A percentile compares a stretch with the other conserved stretches of the same genome.
phyloP scores from a whole-genome alignment of 192 early-diverging fungal species.

The Mortierella antarctica region DNA sequence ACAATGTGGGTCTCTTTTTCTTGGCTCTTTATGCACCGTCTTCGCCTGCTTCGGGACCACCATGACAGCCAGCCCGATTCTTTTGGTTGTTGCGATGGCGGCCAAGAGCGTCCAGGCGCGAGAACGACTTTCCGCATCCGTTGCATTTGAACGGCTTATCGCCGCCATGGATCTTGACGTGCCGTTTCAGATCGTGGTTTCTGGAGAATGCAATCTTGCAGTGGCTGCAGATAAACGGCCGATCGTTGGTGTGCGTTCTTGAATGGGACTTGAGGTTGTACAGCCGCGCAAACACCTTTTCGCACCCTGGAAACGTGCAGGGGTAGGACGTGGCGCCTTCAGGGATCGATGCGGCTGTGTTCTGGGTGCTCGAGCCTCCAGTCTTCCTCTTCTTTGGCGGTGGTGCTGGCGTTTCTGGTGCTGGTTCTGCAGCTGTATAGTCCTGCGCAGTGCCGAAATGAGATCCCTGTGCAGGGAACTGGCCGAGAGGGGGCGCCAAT shows the following conservation, averaged over 20 bases:
- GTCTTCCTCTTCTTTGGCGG: slow-evolving; percentile 33
- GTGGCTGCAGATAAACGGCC: slow-evolving; percentile 73
- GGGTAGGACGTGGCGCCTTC: slow-evolving; percentile 46
- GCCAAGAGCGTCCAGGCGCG: slow-evolving; percentile 81
- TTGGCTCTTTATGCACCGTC: background rate
- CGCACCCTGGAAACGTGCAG: slow-evolving; percentile 59
- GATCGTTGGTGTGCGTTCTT: slow-evolving; percentile 75
- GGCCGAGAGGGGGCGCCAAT: slow-evolving; percentile 27
- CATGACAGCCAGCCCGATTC: slow-evolving; percentile 33
- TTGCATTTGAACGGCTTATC: slow-evolving; percentile 77
- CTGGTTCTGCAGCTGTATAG: background rate
- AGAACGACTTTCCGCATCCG: slow-evolving; percentile 77
- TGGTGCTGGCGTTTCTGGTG: background rate
- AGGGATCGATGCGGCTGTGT: slow-evolving; percentile 56
- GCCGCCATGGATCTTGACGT: slow-evolving; percentile 79
- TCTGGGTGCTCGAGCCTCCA: slow-evolving; percentile 22
- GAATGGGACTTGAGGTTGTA: slow-evolving; percentile 83
- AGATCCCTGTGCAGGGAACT: slow-evolving; percentile 45
- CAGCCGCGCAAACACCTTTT: slow-evolving; percentile 74
- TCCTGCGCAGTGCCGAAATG: slow-evolving; percentile 40
- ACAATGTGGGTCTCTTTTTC: background rate
- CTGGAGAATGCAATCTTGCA: slow-evolving; percentile 84
- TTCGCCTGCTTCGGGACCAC: background rate
- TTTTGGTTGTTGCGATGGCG: slow-evolving; percentile 65
- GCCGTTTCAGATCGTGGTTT: slow-evolving; percentile 89